A percentile compares a stretch with the other conserved stretches of the same genome.
Conservation (phyloP, 257 asterid species). For the Hygrophila difformis region DNA sequence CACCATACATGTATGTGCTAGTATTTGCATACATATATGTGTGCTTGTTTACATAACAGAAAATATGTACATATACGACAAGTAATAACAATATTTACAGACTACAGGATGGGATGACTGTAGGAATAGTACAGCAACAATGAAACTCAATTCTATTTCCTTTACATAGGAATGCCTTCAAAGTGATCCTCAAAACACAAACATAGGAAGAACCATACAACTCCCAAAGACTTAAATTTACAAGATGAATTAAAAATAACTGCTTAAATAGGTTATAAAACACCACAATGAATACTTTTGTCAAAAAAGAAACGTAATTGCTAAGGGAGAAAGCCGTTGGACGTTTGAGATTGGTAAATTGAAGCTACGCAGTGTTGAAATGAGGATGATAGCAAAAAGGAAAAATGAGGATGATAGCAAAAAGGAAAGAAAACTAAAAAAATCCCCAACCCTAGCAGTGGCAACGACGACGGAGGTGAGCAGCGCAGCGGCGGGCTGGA, state of each 20-base stretch:
- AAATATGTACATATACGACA: background rate
- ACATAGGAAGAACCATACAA: background rate
- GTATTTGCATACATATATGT: background rate
- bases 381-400: no score
- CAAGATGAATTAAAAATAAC: conserved; percentile 2
- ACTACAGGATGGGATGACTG: conserved; percentile 4
- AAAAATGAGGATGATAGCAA: no score
- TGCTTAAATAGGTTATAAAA: background rate
- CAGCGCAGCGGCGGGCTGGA: no score
- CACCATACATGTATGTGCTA: background rate
- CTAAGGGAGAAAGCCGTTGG: conserved; percentile 40
- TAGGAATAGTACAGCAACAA: background rate
- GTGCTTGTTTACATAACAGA: no score
- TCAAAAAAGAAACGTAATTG: background rate
- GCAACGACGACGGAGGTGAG: no score
- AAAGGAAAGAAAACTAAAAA: no score
- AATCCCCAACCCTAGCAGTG: no score
- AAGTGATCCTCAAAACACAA: conserved; percentile 2
- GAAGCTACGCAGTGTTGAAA: conserved; percentile 74
- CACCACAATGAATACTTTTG: background rate
- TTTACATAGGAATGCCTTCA: no score
- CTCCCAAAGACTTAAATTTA: background rate
- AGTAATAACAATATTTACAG: background rate
- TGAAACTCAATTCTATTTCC: background rate
- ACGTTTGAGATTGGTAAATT: conserved; percentile 57